Evolutionary conservation across 768 basidiomycete genomes (phyloP).

Genomic region (Hemileccinum impolitum): DNA sequence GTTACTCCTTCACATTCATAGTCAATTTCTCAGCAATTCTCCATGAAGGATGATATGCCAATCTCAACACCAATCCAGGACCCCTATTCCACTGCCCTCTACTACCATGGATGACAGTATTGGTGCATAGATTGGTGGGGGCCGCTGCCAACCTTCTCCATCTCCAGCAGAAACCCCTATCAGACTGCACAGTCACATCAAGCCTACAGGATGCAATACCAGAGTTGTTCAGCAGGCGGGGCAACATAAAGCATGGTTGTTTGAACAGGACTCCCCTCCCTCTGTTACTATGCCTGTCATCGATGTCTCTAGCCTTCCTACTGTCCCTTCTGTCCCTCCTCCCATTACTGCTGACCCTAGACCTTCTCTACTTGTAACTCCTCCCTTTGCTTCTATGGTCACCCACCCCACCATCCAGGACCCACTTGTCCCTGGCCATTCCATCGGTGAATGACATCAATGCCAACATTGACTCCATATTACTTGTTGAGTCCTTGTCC

Average conservation of each 20-base stretch:
- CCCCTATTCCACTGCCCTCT: not conserved
- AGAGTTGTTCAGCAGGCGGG: not conserved
- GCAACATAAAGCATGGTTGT: not conserved
- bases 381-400: too few species aligned
- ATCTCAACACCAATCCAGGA: not conserved
- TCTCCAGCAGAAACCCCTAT: not conserved
- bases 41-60: too few species aligned
- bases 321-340: not conserved
- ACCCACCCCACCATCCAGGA: too few species aligned
- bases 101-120: not conserved
- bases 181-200: not conserved
- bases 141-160: not conserved
- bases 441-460: not conserved
- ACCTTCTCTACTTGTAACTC: too few species aligned
- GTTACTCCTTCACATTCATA: too few species aligned
- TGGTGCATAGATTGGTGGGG: not conserved
- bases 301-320: not conserved
- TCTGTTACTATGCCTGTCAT: not conserved
- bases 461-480: not conserved
- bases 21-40: too few species aligned
- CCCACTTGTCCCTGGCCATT: too few species aligned
- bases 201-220: not conserved
- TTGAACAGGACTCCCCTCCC: not conserved
- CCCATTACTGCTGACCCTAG: too few species aligned
- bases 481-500: not conserved